phyloP scores from a whole-genome alignment of 495 filamentous ascomycete species.

The Talaromyces liani region DNA sequence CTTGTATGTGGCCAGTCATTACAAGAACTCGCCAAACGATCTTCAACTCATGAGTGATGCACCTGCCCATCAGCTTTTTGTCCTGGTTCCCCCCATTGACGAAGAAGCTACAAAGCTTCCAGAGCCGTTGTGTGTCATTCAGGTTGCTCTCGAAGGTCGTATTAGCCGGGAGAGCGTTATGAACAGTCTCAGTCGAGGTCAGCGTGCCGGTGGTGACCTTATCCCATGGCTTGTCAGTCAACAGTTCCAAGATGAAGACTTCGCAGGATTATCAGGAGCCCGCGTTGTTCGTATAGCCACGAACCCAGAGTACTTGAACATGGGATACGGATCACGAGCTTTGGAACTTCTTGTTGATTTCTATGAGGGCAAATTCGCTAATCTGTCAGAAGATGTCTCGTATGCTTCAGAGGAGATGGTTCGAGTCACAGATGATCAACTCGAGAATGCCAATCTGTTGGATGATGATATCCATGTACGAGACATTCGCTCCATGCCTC shows the following conservation, averaged over 20 bases:
- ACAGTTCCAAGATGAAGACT: conserved; percentile 97
- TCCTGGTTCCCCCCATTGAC: conserved; percentile 80
- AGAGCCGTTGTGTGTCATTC: conserved; percentile 90
- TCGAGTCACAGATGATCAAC: conserved; percentile 76
- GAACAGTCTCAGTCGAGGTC: conserved; percentile 79
- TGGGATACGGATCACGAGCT: conserved; percentile 91
- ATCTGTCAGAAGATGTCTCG: conserved; percentile 57
- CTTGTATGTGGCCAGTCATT: conserved; percentile 95
- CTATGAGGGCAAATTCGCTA: conserved; percentile 90
- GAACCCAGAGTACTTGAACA: conserved; percentile 85
- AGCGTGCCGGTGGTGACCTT: conserved; percentile 85
- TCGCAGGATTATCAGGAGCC: conserved; percentile 87
- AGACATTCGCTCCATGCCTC: conserved; percentile 85
- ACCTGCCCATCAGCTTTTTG: conserved; percentile 93
- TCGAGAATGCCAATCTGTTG: conserved; percentile 68
- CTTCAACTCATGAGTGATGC: conserved; percentile 97
- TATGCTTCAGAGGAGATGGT: conserved; percentile 52
- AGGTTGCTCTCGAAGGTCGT: conserved; percentile 88
- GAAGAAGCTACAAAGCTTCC: conserved; percentile 72
- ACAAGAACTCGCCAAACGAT: conserved; percentile 98
- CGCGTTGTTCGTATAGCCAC: conserved; percentile 93
- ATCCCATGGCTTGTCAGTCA: conserved; percentile 98
- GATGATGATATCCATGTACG: conserved; percentile 85
- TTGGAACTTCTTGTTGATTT: conserved; percentile 81
- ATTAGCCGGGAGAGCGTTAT: conserved; percentile 91